phyloP scores from a whole-genome alignment of 1,139 yeast genomes.

The Hansenula lynferdii region DNA sequence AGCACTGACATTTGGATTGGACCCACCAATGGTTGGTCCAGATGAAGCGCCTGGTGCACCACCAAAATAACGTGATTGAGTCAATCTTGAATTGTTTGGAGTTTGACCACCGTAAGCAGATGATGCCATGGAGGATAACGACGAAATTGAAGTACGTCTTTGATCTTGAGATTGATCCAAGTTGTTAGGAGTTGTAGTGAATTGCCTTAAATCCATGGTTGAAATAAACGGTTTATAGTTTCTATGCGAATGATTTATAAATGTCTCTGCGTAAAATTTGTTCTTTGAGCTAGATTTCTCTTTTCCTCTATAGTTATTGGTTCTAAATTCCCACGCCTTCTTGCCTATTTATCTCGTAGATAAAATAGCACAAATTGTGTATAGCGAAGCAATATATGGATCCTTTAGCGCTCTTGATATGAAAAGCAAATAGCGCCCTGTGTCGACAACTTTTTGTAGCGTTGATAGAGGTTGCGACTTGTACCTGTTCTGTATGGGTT shows the following conservation, averaged over 20 bases:
- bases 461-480: too few relatives aligned
- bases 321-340: too few relatives aligned
- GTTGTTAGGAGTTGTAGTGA: slow-evolving; percentile 39
- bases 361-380: too few relatives aligned
- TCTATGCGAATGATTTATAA: neutral
- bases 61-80: slow-evolving; percentile 33
- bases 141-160: slow-evolving; percentile 51
- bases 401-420: too few relatives aligned
- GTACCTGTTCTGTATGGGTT: too few relatives aligned
- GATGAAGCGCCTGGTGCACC: slow-evolving; percentile 4
- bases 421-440: too few relatives aligned
- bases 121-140: slow-evolving; percentile 52
- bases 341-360: too few relatives aligned
- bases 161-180: slow-evolving; percentile 16
- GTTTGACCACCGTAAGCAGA: slow-evolving; percentile 40
- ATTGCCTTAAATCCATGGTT: slow-evolving; percentile 49
- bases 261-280: too few relatives aligned
- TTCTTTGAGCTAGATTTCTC: too few relatives aligned
- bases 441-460: too few relatives aligned
- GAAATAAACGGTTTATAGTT: neutral
- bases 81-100: slow-evolving; percentile 31
- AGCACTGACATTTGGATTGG: neutral
- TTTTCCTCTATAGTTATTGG: too few relatives aligned
- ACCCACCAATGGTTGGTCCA: neutral
- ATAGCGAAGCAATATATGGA: too few relatives aligned